Evolutionary conservation across 1,139 yeast species (phyloP).

Genomic region (Taphrina wiesneri): DNA sequence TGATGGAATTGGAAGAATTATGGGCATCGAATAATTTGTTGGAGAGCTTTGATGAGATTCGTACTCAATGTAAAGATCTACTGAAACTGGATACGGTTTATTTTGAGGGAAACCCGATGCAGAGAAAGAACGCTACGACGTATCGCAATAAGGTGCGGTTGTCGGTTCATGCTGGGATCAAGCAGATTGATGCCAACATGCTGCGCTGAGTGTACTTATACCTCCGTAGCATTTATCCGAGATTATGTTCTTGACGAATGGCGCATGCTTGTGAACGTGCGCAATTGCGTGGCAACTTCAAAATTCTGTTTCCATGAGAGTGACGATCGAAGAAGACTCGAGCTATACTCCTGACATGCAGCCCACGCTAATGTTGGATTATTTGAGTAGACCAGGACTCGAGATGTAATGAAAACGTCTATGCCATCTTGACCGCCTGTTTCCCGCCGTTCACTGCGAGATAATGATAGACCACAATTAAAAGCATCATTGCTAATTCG

Average conservation of each 20-base stretch:
- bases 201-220: constrained; percentile 8
- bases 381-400: too few species aligned
- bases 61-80: constrained; percentile 62
- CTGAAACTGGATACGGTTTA: constrained; percentile 81
- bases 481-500: constrained; percentile 24
- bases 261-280: background rate
- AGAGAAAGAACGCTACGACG: constrained; percentile 67
- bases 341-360: too few species aligned
- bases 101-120: constrained; percentile 93
- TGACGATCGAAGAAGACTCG: too few species aligned
- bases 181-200: constrained; percentile 55
- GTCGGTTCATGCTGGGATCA: constrained; percentile 62
- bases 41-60: constrained; percentile 67
- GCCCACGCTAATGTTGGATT: too few species aligned
- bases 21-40: constrained; percentile 88
- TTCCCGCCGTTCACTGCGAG: constrained; percentile 12
- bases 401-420: too few species aligned
- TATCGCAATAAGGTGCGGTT: constrained; percentile 80
- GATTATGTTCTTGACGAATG: too few species aligned
- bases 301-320: too few species aligned
- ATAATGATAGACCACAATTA: constrained; percentile 31
- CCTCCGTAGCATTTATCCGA: background rate
- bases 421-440: background rate
- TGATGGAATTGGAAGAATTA: constrained; percentile 73
- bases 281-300: background rate